Conservation (phyloP, 495 filamentous ascomycete genomes). For the Xeromyces bisporus region DNA sequence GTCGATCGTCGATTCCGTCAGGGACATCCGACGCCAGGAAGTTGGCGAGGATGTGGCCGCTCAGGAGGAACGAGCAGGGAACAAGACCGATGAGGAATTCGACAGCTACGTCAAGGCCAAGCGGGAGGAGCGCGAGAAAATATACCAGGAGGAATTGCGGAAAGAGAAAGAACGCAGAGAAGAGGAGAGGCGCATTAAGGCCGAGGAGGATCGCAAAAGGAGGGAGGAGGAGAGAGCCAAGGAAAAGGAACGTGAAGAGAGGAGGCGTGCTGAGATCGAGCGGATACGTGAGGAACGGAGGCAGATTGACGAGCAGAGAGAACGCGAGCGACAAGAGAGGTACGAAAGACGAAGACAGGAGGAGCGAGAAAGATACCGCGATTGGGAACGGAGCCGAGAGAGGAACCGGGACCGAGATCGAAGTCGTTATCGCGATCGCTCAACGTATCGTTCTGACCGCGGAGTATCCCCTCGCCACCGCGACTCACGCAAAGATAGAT, state of each 20-base stretch:
- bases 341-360: slow-evolving; percentile 31
- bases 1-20: slow-evolving; percentile 47
- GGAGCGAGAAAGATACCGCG: slow-evolving; percentile 22
- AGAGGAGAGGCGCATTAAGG: slow-evolving; percentile 44
- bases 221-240: slow-evolving; percentile 41
- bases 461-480: slow-evolving; percentile 21
- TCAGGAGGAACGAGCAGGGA: slow-evolving; percentile 49
- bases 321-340: slow-evolving; percentile 36
- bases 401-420: slow-evolving; percentile 19
- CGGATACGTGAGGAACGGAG: slow-evolving; percentile 34
- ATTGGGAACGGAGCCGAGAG: slow-evolving; percentile 18
- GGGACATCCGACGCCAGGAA: slow-evolving; percentile 52
- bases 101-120: slow-evolving; percentile 51
- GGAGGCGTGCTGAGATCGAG: slow-evolving; percentile 41
- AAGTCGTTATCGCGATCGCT: slow-evolving; percentile 20
- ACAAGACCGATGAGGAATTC: slow-evolving; percentile 73
- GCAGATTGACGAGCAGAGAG: slow-evolving; percentile 33
- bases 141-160: slow-evolving; percentile 45
- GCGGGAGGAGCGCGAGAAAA: slow-evolving; percentile 43
- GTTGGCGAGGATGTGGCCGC: slow-evolving; percentile 56
- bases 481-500: slow-evolving; percentile 24
- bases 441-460: slow-evolving; percentile 22
- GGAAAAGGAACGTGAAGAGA: slow-evolving; percentile 30
- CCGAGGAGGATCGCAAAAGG: slow-evolving; percentile 45
- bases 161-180: slow-evolving; percentile 47